Conservation (phyloP, 108 stramenopile species). For the Nitzschia sp. region DNA sequence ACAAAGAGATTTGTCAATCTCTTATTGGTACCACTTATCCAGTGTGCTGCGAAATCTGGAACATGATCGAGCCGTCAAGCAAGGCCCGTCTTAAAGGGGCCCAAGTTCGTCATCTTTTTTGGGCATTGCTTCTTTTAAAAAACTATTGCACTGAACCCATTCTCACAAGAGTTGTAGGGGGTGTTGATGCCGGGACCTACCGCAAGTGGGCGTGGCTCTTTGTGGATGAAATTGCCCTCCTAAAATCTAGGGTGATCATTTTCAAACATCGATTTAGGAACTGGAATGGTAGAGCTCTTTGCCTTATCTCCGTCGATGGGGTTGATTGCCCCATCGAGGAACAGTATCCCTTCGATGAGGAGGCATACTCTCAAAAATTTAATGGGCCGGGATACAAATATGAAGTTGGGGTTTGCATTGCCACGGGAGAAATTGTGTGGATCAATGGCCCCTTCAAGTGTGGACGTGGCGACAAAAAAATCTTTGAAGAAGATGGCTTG, state of each 20-base stretch:
- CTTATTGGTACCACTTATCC: slow-evolving; percentile 1
- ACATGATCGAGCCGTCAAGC: background rate
- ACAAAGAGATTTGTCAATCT: background rate
- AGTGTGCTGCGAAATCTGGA: background rate
- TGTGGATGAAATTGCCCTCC: background rate
- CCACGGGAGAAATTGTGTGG: slow-evolving; percentile 11
- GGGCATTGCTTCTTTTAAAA: background rate
- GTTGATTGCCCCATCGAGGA: slow-evolving; percentile 16
- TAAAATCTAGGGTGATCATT: background rate
- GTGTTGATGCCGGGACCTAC: background rate
- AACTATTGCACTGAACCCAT: background rate
- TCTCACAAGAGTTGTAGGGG: background rate
- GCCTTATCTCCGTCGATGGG: slow-evolving; percentile 22
- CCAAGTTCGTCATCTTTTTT: background rate
- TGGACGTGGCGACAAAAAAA: slow-evolving; percentile 12
- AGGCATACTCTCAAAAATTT: slow-evolving; percentile 19
- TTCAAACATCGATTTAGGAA: background rate
- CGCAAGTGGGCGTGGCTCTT: background rate
- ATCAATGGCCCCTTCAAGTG: slow-evolving; percentile 33
- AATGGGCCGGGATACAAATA: slow-evolving; percentile 26
- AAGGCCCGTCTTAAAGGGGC: background rate
- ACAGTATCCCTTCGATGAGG: background rate
- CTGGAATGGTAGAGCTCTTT: background rate
- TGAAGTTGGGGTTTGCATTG: slow-evolving; percentile 18
- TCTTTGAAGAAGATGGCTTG: slow-evolving; percentile 19